A percentile compares a stretch with the other conserved stretches of the same genome.
Conservation (phyloP, 805 yeast genomes). For the Pichia gijzeniarum region DNA sequence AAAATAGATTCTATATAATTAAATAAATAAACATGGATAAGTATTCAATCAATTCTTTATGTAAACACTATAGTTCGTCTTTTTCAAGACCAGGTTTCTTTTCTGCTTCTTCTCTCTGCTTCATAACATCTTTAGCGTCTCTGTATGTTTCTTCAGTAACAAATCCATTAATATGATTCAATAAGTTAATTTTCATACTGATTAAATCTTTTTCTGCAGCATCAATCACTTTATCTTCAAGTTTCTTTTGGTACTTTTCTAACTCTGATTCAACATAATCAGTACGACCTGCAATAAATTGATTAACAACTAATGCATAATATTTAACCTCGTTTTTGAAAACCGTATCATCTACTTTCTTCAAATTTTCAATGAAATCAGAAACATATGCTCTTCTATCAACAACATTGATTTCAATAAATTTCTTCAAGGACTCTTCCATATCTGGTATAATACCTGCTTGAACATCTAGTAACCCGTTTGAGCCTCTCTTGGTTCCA, state of each 20-base stretch:
- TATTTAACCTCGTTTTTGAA: conserved; percentile 32
- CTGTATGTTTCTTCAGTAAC: conserved; percentile 17
- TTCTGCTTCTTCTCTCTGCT: conserved; percentile 4
- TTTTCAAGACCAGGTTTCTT: conserved; percentile 2
- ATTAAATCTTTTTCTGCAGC: conserved; percentile 44
- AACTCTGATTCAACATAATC: conserved; percentile 41
- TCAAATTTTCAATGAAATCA: conserved; percentile 33
- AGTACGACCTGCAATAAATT: conserved; percentile 38
- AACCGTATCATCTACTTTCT: conserved; percentile 27
- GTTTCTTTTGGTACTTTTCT: conserved; percentile 38
- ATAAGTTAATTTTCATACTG: conserved; percentile 42
- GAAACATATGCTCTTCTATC: conserved; percentile 23
- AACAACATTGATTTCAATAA: conserved; percentile 26
- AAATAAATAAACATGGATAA: background rate
- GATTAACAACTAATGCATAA: conserved; percentile 39
- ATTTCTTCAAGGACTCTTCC: conserved; percentile 25
- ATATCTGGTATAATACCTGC: conserved; percentile 38
- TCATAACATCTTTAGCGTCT: conserved; percentile 15
- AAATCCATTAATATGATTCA: conserved; percentile 17
- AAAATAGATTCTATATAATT: too few relatives aligned
- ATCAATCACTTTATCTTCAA: conserved; percentile 34
- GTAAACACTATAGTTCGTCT: conserved; percentile 16
- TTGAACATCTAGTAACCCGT: conserved; percentile 33
- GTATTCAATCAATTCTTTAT: too few relatives aligned
- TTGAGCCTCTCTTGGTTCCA: conserved; percentile 34